Base-by-base conservation (phyloP, 2,329 filamentous ascomycete species). In the Alternaria sp. region DNA sequence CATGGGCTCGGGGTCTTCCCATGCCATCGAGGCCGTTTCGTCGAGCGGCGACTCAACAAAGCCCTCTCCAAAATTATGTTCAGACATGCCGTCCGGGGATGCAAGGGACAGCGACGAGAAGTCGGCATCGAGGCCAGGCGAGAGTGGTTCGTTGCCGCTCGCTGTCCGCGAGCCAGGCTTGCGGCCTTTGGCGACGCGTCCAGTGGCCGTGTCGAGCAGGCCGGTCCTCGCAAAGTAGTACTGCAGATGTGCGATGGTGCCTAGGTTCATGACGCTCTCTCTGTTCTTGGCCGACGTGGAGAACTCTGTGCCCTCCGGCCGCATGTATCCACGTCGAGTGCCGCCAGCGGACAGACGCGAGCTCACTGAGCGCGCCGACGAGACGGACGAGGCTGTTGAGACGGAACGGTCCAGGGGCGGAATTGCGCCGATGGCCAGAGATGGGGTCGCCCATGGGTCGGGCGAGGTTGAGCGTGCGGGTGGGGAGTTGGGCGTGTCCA, bases 151-250 rank as follows among this genome's bases (percentile, higher is more conserved):
- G 44, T 72, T 71, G 38, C 75, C 75, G 43, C 74, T 74, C 18
- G 74, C 66, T 16, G 71, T 73, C 16, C 77, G 66, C 46, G 72
- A 72, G 32, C 68, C 83, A 16, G 81, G 57, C 73, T 83, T 86
- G 63, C 84, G 84, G 76, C 90, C 91, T 71, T 91, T 91, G 22
- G 91, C 90, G 60, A 96, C 82, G 77, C 96, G 91, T 54, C 88
- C 95, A 36, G 94, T 94, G 77, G 97, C 97, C 57, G 94, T 93
- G 74, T 99, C 95, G 51, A 99, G 82, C 65, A 99, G 81, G 6
- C 95, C 95, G 0, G 95, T 99, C 61, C 95, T 86, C 36, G 95
- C 94, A 81, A 99, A 99, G 81, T 98, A 99, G 81, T 98, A 97
- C 79, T 99, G 95, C 74, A 99, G 83, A 81, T 99, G 95, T 57